Percentiles rank a stretch among this genome's conserved stretches.
These are phyloP conservation scores for Liquidambar formosana DNA, from an alignment of 164 flowering plant genomes.

Conservation along the genomic window DNA sequence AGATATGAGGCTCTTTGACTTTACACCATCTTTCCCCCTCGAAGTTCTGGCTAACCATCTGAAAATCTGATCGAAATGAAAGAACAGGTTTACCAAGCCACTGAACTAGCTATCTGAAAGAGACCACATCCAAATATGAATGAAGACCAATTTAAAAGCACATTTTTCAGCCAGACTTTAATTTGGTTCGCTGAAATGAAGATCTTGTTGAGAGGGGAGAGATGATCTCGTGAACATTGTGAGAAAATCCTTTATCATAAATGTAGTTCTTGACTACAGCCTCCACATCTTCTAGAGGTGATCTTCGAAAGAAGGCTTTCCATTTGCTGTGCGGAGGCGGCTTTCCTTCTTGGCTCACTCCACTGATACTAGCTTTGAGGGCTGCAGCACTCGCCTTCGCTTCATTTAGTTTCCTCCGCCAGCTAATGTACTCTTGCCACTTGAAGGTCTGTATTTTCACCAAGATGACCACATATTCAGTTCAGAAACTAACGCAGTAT, in stretches of 20 bases:
- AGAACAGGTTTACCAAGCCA: too few species aligned
- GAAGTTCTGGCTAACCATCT: too few species aligned
- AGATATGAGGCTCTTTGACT: too few species aligned
- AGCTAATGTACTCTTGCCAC: constrained; percentile 81
- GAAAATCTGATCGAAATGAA: too few species aligned
- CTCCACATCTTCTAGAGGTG: constrained; percentile 48
- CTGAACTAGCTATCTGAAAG: not conserved
- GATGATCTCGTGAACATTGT: constrained; percentile 61
- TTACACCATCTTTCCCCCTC: too few species aligned
- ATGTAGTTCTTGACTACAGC: constrained; percentile 53
- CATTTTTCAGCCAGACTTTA: constrained; percentile 41
- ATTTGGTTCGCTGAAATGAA: constrained; percentile 42
- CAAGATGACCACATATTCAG: not conserved
- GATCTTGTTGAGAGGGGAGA: constrained; percentile 68
- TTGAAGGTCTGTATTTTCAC: constrained; percentile 63
- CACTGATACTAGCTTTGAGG: constrained; percentile 63
- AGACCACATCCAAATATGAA: not conserved
- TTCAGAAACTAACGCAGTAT: not conserved
- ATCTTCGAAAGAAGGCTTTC: constrained; percentile 57
- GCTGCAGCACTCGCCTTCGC: constrained; percentile 81
- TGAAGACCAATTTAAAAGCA: not conserved
- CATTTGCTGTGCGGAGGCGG: constrained; percentile 71
- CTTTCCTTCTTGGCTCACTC: constrained; percentile 44
- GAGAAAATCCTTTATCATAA: constrained; percentile 64
- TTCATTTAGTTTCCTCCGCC: constrained; percentile 73